Evolutionary conservation across 441 rosid species (phyloP).

Genomic region (Sinapis alba): DNA sequence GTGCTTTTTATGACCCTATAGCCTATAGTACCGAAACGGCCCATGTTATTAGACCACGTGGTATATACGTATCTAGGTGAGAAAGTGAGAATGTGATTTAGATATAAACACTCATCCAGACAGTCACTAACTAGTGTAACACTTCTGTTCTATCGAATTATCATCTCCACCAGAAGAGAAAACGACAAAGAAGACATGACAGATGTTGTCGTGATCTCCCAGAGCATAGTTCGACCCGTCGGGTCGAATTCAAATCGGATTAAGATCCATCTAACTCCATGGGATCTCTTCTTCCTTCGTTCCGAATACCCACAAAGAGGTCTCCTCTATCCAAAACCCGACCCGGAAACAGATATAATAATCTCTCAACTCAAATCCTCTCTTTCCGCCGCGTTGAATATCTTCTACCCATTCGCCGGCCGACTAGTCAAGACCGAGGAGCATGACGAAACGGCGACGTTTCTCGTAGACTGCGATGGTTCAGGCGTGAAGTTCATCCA

Average conservation of each 20-base stretch:
- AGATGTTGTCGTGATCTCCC: constrained; percentile 26
- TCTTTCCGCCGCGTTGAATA: constrained; percentile 19
- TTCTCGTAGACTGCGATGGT: constrained; percentile 20
- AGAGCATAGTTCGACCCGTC: constrained; percentile 29
- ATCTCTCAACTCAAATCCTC: constrained; percentile 24
- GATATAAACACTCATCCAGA: neutral
- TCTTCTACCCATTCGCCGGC: constrained; percentile 40
- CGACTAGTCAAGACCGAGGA: constrained; percentile 11
- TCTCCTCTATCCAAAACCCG: constrained; percentile 38
- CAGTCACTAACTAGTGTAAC: neutral
- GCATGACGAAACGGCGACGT: constrained; percentile 18
- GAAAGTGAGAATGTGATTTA: neutral
- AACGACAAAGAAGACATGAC: constrained; percentile 19
- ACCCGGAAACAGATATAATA: constrained; percentile 4
- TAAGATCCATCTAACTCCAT: constrained; percentile 41
- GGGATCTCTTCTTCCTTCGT: constrained; percentile 37
- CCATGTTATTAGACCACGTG: neutral
- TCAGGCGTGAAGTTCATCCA: constrained; percentile 41
- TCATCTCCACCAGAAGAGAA: neutral
- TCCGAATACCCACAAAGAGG: constrained; percentile 42
- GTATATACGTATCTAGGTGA: neutral
- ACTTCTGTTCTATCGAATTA: neutral
- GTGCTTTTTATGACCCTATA: neutral
- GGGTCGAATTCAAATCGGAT: constrained; percentile 9
- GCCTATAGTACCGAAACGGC: neutral